Percentiles rank a stretch among this genome's conserved stretches.
Conservation (phyloP, 768 basidiomycete genomes). For the Leucogyrophana mollusca region DNA sequence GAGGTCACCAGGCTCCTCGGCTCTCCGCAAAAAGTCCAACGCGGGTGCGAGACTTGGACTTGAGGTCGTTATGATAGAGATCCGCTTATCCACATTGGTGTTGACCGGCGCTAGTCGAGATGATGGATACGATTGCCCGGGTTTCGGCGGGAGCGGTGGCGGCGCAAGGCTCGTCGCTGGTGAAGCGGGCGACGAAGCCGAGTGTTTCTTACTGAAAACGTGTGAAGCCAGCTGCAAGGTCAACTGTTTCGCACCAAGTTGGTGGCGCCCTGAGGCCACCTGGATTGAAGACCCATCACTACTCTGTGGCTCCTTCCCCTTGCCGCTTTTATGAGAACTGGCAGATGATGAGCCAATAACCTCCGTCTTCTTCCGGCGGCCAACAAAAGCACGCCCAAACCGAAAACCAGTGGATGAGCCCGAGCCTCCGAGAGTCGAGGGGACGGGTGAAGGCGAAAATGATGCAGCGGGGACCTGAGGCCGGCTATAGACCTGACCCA, state of each 20-base stretch:
- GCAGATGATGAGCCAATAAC: conserved; percentile 13
- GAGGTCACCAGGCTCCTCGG: conserved; percentile 31
- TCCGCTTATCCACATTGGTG: conserved; percentile 35
- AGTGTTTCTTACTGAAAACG: conserved; percentile 40
- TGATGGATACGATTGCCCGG: conserved; percentile 19
- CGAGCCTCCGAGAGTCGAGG: conserved; percentile 20
- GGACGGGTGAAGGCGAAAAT: conserved; percentile 25
- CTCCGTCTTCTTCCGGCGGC: conserved; percentile 33
- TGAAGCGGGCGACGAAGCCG: conserved; percentile 25
- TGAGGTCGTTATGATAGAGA: conserved; percentile 50
- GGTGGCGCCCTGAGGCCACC: conserved; percentile 12
- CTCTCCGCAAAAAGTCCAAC: conserved; percentile 49
- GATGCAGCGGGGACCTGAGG: conserved; percentile 21
- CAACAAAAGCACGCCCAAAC: conserved; percentile 29
- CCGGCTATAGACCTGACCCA: conserved; percentile 35
- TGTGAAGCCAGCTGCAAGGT: conserved; percentile 46
- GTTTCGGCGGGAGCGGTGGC: conserved; percentile 40
- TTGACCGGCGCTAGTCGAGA: conserved; percentile 22
- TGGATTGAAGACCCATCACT: conserved; percentile 13
- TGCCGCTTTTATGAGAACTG: conserved; percentile 17
- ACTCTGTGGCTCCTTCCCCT: conserved; percentile 16
- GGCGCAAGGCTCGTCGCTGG: conserved; percentile 32
- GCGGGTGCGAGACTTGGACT: conserved; percentile 60
- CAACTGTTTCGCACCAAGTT: conserved; percentile 31
- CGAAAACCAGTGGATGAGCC: conserved; percentile 22